Conservation (phyloP, 345 rosid genomes). For the Rhodamnia argentea region DNA sequence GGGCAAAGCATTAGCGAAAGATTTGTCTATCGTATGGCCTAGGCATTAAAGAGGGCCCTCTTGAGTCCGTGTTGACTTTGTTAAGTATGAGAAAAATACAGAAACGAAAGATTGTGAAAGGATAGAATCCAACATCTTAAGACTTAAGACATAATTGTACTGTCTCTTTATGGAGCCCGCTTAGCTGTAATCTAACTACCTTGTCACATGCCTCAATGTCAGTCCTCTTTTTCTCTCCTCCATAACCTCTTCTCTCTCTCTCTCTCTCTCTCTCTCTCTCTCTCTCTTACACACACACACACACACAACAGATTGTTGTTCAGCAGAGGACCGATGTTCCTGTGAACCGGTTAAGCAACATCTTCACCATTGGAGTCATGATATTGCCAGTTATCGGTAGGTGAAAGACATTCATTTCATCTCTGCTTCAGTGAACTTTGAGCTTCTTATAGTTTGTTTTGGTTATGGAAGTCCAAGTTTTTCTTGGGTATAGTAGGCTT, state of each 20-base stretch:
- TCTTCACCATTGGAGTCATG: fast-evolving
- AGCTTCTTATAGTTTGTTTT: background rate
- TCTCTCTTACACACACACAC: background rate
- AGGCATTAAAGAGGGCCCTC: too few species aligned
- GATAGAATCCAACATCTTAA: background rate
- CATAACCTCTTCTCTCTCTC: background rate
- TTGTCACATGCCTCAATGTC: background rate
- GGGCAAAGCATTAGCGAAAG: too few species aligned
- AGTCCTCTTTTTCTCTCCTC: background rate
- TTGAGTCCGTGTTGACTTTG: too few species aligned
- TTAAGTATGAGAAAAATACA: too few species aligned
- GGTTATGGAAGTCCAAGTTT: background rate
- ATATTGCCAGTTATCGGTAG: background rate
- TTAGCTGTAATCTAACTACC: too few species aligned
- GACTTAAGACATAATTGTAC: too few species aligned
- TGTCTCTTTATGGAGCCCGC: too few species aligned
- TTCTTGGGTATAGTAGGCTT: fast-evolving
- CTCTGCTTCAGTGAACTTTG: background rate
- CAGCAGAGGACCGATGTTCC: background rate
- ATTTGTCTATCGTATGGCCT: too few species aligned
- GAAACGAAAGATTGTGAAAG: background rate
- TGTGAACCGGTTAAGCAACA: background rate
- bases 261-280: background rate
- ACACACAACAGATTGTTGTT: background rate
- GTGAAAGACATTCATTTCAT: fast-evolving